Evolutionary conservation across 2,329 filamentous ascomycete genomes (phyloP), one percentile per base, ranked within the genome.

Genomic region (Colletotrichum gloeosporioides): DNA sequence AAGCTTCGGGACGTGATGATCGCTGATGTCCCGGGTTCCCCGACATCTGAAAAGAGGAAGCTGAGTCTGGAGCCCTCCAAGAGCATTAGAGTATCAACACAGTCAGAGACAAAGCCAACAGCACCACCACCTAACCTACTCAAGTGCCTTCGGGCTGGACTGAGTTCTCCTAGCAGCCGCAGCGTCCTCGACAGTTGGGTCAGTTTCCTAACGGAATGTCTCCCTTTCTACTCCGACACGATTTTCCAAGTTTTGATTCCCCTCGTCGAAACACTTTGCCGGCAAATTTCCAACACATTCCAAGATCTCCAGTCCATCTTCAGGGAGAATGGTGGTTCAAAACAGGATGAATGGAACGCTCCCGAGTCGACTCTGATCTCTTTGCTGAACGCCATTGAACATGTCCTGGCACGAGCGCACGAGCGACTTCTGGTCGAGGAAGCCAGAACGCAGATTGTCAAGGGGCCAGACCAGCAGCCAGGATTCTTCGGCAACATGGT

Each of bases 401-500:
- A 98, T 80, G 93, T 98, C 29, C 88, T 99, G 74, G 96, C 96
- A 22, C 92, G 93, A 80, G 96, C 94, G 6, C 97, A 99, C 84
- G 95, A 98, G 80, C 93, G 93, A 74, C 88, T 99, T 25, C 86
- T 96, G 67, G 88, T 90, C 29, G 95, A 98, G 79, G 95, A 98
- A 84, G 91, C 92, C 55, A 92, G 91, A 77, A 89, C 90, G 59
- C 91, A 93, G 71, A 87, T 92, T 39, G 87, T 90, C 59, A 98
- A 98, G 85, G 93, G 92, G 76, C 95, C 95, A 27, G 95, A 98
- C 81, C 94, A 95, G 79, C 92, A 93, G 16, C 95, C 96, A 82
- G 93, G 95, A 7, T 96, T 98, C 82, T 98, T 99, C 81, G 96
- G 96, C 61, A 98, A 95, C 79, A 98, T 98, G 92, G 95, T 98